Evolutionary conservation across 2,329 filamentous ascomycete genomes (phyloP).

Genomic region (Macroventuria anomochaeta): DNA sequence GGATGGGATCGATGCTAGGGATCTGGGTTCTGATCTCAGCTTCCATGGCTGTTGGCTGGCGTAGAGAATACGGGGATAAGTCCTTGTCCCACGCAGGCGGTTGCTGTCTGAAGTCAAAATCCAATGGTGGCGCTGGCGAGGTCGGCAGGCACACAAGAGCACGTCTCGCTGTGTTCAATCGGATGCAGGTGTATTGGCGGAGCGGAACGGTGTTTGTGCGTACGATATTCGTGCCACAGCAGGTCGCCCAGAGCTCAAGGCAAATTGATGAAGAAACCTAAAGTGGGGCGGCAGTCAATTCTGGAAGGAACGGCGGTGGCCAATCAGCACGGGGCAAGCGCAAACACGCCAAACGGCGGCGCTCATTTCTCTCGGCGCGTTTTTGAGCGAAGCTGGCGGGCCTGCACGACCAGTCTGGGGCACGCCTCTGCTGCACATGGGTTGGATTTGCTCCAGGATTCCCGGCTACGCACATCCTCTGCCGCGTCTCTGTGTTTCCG

Average conservation of each 20-base stretch:
- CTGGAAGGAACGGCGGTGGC: conserved; percentile 24
- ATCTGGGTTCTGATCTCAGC: conserved; percentile 83
- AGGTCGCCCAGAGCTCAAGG: conserved; percentile 23
- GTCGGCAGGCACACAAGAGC: conserved; percentile 23
- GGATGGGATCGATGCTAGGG: conserved; percentile 84
- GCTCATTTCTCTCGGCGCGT: not conserved
- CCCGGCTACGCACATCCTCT: conserved; percentile 35
- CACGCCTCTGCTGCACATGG: conserved; percentile 24
- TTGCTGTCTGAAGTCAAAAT: conserved; percentile 20
- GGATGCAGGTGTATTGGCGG: conserved; percentile 22
- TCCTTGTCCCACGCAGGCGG: conserved; percentile 27
- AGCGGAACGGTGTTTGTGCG: conserved; percentile 27
- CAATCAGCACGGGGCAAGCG: conserved; percentile 27
- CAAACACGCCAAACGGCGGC: conserved; percentile 16
- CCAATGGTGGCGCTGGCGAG: conserved; percentile 29
- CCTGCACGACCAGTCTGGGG: conserved; percentile 13
- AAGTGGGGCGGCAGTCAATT: conserved; percentile 29
- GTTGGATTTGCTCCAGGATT: conserved; percentile 39
- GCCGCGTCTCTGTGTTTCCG: conserved; percentile 25
- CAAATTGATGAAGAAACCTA: conserved; percentile 30
- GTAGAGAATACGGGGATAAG: conserved; percentile 21
- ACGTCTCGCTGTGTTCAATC: conserved; percentile 21
- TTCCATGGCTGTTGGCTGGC: conserved; percentile 68
- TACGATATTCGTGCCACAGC: conserved; percentile 29
- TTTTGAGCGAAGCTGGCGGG: conserved; percentile 2